Evolutionary conservation across 108 stramenopile genomes (phyloP), one percentile per base, ranked within the genome.

Genomic region (Mediolabrus comicus): DNA sequence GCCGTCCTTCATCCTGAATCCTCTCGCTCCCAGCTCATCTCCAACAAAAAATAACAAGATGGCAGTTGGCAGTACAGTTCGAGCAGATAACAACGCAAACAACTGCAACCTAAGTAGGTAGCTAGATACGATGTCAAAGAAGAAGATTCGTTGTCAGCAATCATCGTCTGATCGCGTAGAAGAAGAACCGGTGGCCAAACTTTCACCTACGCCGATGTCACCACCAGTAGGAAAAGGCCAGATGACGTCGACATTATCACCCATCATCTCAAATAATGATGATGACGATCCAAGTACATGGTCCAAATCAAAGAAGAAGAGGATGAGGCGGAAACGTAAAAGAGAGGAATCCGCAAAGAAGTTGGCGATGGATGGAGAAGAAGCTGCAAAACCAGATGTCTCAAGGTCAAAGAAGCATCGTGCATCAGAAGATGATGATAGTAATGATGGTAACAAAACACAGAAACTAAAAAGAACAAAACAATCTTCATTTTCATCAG

Each of bases 291-390:
- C 67, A 0, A 63, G 46, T 62, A 62, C 52, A 9, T 80, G 79
- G 79, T 69, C 39, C 39, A 80, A 80, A 36, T 80, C 79, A 5
- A 80, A 80, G 39, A 80, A 63, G 62, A 75, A 70, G 29, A 24
- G 79, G 11, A 80, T 80, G 79, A 52, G 69, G 34, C 28, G 28
- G 19, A 76, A 76, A 53, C 73, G 69, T 9, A 80, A 70, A 35
- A 74, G 69, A 59, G 72, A 70, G n/a, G 77, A 56, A 39, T 14
- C n/a, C 3, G 46, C 46, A 49, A 72, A 36, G 71, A 67, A 55
- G 26, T 26, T 62, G 56, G 0, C 17, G 22, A 30, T 36, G 31
- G 35, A 24, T 17, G 34, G 17, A 35, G 32, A 10, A 7, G 35
- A 56, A 30, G 24, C 12, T 28, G 19, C 24, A 24, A 56, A 17